Evolutionary conservation across 2,329 filamentous ascomycete genomes (phyloP).

Genomic region (Colletotrichum aenigma): DNA sequence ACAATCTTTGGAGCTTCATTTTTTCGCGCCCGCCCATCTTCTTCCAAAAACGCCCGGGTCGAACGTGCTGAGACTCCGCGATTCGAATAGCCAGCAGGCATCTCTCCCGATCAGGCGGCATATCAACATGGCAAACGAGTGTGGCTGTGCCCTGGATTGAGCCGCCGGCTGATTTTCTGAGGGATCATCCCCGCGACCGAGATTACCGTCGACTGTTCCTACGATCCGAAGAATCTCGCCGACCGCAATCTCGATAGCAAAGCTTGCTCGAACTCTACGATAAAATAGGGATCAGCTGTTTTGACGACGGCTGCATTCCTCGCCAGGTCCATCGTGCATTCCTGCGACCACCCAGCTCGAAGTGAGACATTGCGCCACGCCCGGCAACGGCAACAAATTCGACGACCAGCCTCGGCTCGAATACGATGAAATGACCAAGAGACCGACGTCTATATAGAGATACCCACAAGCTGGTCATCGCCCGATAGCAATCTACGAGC

Average conservation of each 20-base stretch:
- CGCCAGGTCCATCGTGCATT: not conserved
- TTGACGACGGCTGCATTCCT: not conserved
- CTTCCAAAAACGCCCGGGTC: not conserved
- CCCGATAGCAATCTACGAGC: not conserved
- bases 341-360: not conserved
- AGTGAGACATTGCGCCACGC: slow-evolving; percentile 11
- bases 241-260: not conserved
- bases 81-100: not conserved
- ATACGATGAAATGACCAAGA: not conserved
- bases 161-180: not conserved
- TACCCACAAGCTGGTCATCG: not conserved
- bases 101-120: not conserved
- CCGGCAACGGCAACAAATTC: not conserved
- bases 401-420: not conserved
- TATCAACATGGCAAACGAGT: not conserved
- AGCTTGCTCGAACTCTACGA: not conserved
- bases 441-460: not conserved
- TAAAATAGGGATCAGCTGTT: not conserved
- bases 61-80: not conserved
- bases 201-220: not conserved
- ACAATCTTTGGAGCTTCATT: not conserved
- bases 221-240: not conserved
- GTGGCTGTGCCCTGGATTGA: not conserved
- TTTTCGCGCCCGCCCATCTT: not conserved
- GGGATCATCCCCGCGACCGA: not conserved